Base-by-base conservation (phyloP, 1,284 basidiomycete genomes). In the Trichosporon inkin region DNA sequence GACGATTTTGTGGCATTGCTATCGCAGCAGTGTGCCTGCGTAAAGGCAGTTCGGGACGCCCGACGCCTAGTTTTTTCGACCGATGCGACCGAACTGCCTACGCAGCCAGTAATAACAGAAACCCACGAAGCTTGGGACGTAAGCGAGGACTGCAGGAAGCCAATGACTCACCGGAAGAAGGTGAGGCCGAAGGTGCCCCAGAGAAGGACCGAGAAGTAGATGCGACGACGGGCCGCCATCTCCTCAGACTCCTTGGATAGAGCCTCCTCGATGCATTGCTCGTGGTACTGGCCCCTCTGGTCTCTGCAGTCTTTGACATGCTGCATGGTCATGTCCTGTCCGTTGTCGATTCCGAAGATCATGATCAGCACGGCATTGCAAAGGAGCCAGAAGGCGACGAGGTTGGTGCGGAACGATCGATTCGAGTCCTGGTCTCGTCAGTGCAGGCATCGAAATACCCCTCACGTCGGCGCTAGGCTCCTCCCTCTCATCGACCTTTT, bases 321-420 rank as follows among this genome's bases (percentile, higher is more conserved):
- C 16, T 57, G 24, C 63, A 76, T 70, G n/a, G 78, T 77, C 58
- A 78, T 83, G 4, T 81, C 79, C 53, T 92, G 71, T 17, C 92
- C 91, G 68, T 90, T 91, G 67, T 92, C 81, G 65, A 88, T 92
- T 76, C 89, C 85, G 62, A 96, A 90, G 16, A 88, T 85, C 56
- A 95, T 84, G 10, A 90, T 87, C 16, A 96, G 81, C 3, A 77
- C 82, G 19, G 88, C 89, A 71, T 95, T 95, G 10, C 84, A 78
- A 58, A 94, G 78, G 84, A 95, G 89, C 92, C 92, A 95, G 60
- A 84, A 81, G 2, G 88, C 85, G 6, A 94, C 90, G 8, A 92
- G 82, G 64, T 90, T 87, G 1, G 92, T 94, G 65, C 92, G 86
- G 88, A 95, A 96, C 1, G 92, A 94, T 80, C 88, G 90, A 81